phyloP scores from a whole-genome alignment of 2,329 filamentous ascomycete genomes.

The Cercospora brassicicola region DNA sequence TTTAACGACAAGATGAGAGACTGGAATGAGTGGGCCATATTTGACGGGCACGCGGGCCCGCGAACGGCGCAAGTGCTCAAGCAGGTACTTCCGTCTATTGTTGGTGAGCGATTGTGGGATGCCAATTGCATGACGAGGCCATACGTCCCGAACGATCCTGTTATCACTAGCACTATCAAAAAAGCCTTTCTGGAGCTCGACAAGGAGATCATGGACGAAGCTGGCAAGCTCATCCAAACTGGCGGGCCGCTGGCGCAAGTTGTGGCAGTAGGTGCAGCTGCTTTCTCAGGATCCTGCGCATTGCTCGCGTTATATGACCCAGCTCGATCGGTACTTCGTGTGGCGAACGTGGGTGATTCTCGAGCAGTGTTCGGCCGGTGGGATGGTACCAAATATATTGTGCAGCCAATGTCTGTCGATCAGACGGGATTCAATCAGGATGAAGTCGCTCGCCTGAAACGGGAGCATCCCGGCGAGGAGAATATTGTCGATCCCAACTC shows the following conservation, averaged over 20 bases:
- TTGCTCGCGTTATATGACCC: slow-evolving; percentile 64
- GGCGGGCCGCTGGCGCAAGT: slow-evolving; percentile 22
- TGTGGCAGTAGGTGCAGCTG: slow-evolving; percentile 38
- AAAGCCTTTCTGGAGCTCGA: slow-evolving; percentile 45
- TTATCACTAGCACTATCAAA: slow-evolving; percentile 42
- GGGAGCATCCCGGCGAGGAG: slow-evolving; percentile 66
- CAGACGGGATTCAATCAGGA: slow-evolving; percentile 64
- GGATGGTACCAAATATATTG: slow-evolving; percentile 52
- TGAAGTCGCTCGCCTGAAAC: slow-evolving; percentile 57
- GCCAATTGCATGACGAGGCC: slow-evolving; percentile 26
- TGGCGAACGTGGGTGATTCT: slow-evolving; percentile 68
- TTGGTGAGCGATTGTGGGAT: slow-evolving; percentile 27
- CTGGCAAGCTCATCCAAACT: slow-evolving; percentile 24
- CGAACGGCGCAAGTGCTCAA: slow-evolving; percentile 34
- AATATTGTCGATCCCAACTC: slow-evolving; percentile 54
- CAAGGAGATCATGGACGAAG: slow-evolving; percentile 37
- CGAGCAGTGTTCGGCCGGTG: slow-evolving; percentile 62
- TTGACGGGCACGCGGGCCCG: slow-evolving; percentile 45
- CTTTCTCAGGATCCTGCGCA: slow-evolving; percentile 61
- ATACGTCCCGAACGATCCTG: slow-evolving; percentile 32
- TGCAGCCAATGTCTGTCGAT: slow-evolving; percentile 60
- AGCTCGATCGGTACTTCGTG: slow-evolving; percentile 53
- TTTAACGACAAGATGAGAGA: slow-evolving; percentile 28
- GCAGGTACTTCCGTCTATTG: slow-evolving; percentile 26
- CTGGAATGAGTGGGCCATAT: slow-evolving; percentile 43